A percentile compares a stretch with the other conserved stretches of the same genome.
These are phyloP conservation scores for Plasmodium yoelii DNA, from an alignment of 169 alveolate species.

Conservation along the genomic window DNA sequence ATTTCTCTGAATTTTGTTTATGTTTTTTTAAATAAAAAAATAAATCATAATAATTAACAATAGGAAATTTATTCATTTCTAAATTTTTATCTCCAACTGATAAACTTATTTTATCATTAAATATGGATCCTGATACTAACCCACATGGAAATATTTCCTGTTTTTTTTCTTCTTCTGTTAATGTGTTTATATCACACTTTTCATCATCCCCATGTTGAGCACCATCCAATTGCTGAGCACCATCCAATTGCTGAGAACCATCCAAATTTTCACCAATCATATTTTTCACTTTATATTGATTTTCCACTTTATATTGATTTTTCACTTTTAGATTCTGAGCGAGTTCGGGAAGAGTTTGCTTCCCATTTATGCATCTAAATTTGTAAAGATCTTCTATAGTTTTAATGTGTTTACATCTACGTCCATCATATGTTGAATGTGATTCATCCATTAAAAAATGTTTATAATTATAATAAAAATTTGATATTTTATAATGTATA, in stretches of 20 bases:
- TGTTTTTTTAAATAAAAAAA: slow-evolving; percentile 49
- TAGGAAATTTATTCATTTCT: slow-evolving; percentile 25
- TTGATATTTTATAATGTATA: slow-evolving; percentile 47
- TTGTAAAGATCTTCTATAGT: slow-evolving; percentile 39
- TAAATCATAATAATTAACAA: slow-evolving; percentile 55
- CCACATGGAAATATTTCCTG: slow-evolving; percentile 54
- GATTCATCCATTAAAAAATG: slow-evolving; percentile 48
- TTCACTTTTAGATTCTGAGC: not conserved
- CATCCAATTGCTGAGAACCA: too few relatives aligned
- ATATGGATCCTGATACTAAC: slow-evolving; percentile 31
- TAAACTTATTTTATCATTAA: slow-evolving; percentile 40
- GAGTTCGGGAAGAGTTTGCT: slow-evolving; percentile 50
- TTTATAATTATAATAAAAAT: slow-evolving; percentile 46
- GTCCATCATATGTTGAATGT: slow-evolving; percentile 16
- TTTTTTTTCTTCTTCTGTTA: not conserved
- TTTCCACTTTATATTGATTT: too few relatives aligned
- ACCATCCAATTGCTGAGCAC: too few relatives aligned
- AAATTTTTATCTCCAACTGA: not conserved
- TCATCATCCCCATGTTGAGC: too few relatives aligned
- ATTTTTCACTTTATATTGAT: too few relatives aligned
- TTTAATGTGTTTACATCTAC: slow-evolving; percentile 31
- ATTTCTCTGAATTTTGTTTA: slow-evolving; percentile 16
- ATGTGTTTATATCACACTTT: slow-evolving; percentile 6
- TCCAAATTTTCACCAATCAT: too few relatives aligned
- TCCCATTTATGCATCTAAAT: slow-evolving; percentile 34